Evolutionary conservation across 805 yeast species (phyloP).

Genomic region (Candida chauliodis): DNA sequence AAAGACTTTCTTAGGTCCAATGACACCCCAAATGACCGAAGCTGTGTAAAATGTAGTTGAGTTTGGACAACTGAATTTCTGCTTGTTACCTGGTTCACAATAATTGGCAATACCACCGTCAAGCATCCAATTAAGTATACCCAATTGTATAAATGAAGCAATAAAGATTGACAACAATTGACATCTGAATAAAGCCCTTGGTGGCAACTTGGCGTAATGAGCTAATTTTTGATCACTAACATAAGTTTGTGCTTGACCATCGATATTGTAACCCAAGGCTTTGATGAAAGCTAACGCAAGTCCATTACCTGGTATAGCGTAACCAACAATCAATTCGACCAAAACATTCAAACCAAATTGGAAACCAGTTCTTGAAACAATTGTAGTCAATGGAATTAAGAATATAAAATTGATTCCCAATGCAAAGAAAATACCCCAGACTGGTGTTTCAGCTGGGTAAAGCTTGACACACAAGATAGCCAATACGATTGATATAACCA

Average conservation of each 20-base stretch:
- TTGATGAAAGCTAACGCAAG: constrained; percentile 20
- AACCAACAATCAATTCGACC: constrained; percentile 48
- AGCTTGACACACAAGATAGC: constrained; percentile 28
- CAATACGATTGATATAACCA: constrained; percentile 25
- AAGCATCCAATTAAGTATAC: constrained; percentile 19
- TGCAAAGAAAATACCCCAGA: constrained; percentile 57
- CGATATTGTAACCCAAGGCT: constrained; percentile 25
- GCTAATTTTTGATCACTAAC: constrained; percentile 28
- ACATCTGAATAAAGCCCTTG: constrained; percentile 35
- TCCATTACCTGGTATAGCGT: constrained; percentile 24
- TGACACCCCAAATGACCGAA: constrained; percentile 47
- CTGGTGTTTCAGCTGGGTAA: constrained; percentile 48
- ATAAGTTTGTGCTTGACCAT: constrained; percentile 28
- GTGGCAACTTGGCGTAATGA: constrained; percentile 40
- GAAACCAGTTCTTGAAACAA: constrained; percentile 48
- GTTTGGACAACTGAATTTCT: constrained; percentile 23
- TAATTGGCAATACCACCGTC: constrained; percentile 14
- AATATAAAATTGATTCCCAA: constrained; percentile 48
- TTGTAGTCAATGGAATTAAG: constrained; percentile 48
- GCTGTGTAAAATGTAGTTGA: constrained; percentile 41
- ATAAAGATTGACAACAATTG: constrained; percentile 23
- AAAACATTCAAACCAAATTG: constrained; percentile 48
- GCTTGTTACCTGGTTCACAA: constrained; percentile 18
- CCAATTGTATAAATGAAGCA: constrained; percentile 20
- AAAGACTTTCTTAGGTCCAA: constrained; percentile 54